Evolutionary conservation across 176 grass and related monocot species (phyloP).

Genomic region (Ensete ventricosum): DNA sequence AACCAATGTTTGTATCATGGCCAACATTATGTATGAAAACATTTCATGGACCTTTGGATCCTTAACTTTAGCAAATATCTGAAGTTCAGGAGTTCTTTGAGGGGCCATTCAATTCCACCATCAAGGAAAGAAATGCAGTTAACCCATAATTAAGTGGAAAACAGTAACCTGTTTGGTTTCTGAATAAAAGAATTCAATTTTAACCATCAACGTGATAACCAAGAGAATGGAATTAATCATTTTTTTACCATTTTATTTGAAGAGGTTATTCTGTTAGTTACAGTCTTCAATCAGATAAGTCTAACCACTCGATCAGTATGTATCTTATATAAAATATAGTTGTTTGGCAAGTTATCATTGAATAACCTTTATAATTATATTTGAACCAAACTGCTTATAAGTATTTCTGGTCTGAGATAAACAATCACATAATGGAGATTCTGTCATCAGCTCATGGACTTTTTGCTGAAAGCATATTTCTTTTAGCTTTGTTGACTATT

Average conservation of each 20-base stretch:
- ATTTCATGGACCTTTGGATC: background rate
- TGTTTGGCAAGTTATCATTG: constrained; percentile 6
- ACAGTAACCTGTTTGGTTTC: too few species aligned
- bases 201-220: too few species aligned
- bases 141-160: background rate
- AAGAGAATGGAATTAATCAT: too few species aligned
- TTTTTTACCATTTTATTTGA: too few species aligned
- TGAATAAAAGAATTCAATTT: too few species aligned
- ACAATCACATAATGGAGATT: background rate
- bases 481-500: background rate
- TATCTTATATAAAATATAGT: background rate
- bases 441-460: background rate
- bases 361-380: background rate
- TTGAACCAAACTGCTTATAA: background rate
- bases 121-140: background rate
- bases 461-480: background rate
- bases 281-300: background rate
- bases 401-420: background rate
- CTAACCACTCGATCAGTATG: background rate
- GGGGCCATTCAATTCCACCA: background rate
- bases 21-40: background rate
- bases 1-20: background rate
- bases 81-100: background rate
- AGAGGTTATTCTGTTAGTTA: too few species aligned
- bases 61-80: background rate